These are phyloP conservation scores for Alternaria tenuissima DNA, from an alignment of 2,329 filamentous ascomycete genomes.

Conservation along the genomic window DNA sequence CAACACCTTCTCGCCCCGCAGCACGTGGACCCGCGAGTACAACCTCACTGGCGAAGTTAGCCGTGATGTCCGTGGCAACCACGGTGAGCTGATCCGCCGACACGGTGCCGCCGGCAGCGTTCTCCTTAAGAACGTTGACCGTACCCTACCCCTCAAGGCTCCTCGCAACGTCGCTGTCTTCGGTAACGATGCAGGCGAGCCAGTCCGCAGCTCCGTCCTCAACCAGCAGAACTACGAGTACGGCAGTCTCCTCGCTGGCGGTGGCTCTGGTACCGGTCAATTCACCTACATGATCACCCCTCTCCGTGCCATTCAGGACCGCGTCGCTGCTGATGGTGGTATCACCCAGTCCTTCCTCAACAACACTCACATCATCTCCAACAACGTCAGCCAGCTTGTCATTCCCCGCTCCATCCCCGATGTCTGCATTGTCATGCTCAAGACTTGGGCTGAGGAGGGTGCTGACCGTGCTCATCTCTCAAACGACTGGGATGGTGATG, in stretches of 20 bases:
- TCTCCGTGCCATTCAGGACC: constrained; percentile 52
- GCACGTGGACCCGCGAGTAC: constrained; percentile 44
- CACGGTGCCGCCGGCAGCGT: constrained; percentile 54
- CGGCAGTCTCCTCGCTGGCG: constrained; percentile 56
- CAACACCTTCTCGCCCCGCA: constrained; percentile 52
- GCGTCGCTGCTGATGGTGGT: constrained; percentile 36
- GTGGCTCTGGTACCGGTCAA: constrained; percentile 54
- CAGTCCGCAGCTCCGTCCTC: constrained; percentile 55
- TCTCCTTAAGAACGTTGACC: constrained; percentile 59
- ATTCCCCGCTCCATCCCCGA: constrained; percentile 50
- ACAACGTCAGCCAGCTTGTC: constrained; percentile 36
- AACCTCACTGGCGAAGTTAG: constrained; percentile 46
- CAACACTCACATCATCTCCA: constrained; percentile 51
- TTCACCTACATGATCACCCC: constrained; percentile 54
- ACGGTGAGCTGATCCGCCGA: constrained; percentile 52
- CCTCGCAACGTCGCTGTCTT: constrained; percentile 60
- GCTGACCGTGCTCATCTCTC: constrained; percentile 53
- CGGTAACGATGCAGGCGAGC: constrained; percentile 58
- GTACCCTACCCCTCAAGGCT: constrained; percentile 62
- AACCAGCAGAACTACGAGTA: constrained; percentile 48
- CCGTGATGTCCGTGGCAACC: constrained; percentile 54
- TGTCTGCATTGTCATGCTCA: constrained; percentile 67
- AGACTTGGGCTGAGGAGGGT: constrained; percentile 60
- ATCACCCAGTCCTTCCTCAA: constrained; percentile 58
- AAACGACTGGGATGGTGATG: constrained; percentile 53